These are phyloP conservation scores for Coemansia umbellata DNA, from an alignment of 192 early-diverging fungal genomes.

Conservation along the genomic window DNA sequence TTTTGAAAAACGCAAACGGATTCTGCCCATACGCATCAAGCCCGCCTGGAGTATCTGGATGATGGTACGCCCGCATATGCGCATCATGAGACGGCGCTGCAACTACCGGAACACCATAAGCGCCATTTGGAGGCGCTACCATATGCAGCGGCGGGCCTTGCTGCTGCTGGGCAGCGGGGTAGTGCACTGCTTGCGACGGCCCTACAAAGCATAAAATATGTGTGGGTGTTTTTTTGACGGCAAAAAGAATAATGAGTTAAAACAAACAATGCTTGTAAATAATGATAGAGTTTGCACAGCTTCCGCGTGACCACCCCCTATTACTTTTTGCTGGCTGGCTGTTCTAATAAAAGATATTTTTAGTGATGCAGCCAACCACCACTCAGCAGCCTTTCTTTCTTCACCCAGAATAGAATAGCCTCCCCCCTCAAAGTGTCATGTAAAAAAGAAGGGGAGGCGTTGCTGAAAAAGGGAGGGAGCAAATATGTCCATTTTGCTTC, in stretches of 20 bases:
- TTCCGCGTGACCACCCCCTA: too few relatives aligned
- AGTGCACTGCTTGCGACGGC: background rate
- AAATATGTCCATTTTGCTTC: background rate
- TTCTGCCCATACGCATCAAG: constrained; percentile 27
- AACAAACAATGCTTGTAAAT: too few relatives aligned
- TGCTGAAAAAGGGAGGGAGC: too few relatives aligned
- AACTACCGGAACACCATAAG: constrained; percentile 12
- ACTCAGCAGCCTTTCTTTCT: too few relatives aligned
- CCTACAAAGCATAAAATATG: background rate
- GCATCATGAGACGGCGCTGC: constrained; percentile 10
- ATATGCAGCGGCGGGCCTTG: constrained; percentile 5
- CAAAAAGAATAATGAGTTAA: too few relatives aligned
- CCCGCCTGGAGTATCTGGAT: constrained; percentile 51
- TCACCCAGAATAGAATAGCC: too few relatives aligned
- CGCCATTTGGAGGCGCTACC: constrained; percentile 1
- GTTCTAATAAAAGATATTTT: too few relatives aligned
- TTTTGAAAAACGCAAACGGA: constrained; percentile 52
- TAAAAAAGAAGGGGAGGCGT: too few relatives aligned
- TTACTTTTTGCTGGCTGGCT: too few relatives aligned
- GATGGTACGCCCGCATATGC: constrained; percentile 38
- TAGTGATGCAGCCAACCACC: too few relatives aligned
- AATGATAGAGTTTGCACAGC: too few relatives aligned
- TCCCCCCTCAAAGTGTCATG: too few relatives aligned
- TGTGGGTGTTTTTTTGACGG: background rate
- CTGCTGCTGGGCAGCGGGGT: background rate